Evolutionary conservation across 495 filamentous ascomycete genomes (phyloP).

Genomic region (Cercophora samala): DNA sequence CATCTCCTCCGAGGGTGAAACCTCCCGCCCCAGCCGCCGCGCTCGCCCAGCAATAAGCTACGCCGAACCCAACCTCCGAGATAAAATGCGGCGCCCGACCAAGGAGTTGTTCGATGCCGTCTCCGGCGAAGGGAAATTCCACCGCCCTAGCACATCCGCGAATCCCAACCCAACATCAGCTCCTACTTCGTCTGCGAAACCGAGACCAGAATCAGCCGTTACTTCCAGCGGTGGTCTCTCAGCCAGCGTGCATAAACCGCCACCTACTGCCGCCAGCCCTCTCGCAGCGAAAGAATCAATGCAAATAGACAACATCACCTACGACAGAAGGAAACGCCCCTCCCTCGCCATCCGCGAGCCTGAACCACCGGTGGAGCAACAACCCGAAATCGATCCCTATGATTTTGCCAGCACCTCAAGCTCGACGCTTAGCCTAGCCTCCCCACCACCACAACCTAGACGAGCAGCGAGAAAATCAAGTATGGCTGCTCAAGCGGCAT

Average conservation of each 20-base stretch:
- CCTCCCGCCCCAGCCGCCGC: conserved; percentile 60
- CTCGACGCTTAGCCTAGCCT: neutral
- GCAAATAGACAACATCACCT: conserved; percentile 25
- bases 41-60: conserved; percentile 70
- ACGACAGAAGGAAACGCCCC: conserved; percentile 17
- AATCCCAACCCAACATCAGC: conserved; percentile 20
- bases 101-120: conserved; percentile 74
- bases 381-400: neutral
- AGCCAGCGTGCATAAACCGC: neutral
- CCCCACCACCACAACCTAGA: neutral
- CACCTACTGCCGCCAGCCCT: neutral
- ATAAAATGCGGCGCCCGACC: conserved; percentile 82
- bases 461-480: conserved; percentile 20
- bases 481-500: conserved; percentile 22
- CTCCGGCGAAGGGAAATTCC: conserved; percentile 47
- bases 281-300: neutral
- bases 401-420: neutral
- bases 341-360: neutral
- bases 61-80: conserved; percentile 77
- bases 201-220: neutral
- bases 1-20: conserved; percentile 48
- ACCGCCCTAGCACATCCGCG: conserved; percentile 22
- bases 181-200: conserved; percentile 20
- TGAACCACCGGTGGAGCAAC: neutral
- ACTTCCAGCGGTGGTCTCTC: neutral